Base-by-base conservation (phyloP, 2,329 filamentous ascomycete genomes). In the Fonsecaea multimorphosa region DNA sequence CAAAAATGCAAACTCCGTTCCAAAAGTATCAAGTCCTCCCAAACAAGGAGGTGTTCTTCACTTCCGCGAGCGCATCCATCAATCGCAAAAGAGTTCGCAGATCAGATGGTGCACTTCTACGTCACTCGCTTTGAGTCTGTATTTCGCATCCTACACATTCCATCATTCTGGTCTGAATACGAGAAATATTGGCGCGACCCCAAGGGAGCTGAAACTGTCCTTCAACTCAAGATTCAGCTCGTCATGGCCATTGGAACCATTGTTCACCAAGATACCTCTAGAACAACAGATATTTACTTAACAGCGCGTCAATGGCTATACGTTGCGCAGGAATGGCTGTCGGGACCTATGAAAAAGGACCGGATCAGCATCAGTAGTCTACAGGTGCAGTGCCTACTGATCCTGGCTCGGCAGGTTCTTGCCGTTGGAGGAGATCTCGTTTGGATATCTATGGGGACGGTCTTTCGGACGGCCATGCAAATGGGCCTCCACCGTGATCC, bases 401-500 rank as follows among this genome's bases (percentile, higher is more conserved):
- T 79, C 2, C 66, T 79, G 14, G 76, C 74, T 22, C 73, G 75
- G 12, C 73, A 78, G 63, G 72, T 71, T 34, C 69, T 73, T 44
- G 68, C 71, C 0, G 69, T 78, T 34, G 74, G 74, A 27, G 75
- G 73, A n/a, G 76, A 77, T 34, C 53, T 77, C 22, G 68, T 75
- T 2, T 80, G 76, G 76, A 68, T 76, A 1, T 74, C 76, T 1
- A 72, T 72, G n/a, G 77, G 76, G 1, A 70, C 72, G 0, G 63
- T 78, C 2, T 40, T 65, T 29, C 53, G 36, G 12, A 68, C 57
- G 51, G 76, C 76, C 9, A 74, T 78, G 59, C 65, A 69, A 29
- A 74, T 76, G 40, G 77, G 76, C 2, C 65, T 78, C 6, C 74
- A 78, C 68, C 71, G 73, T 9, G 75, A 78, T 52, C 76, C 76